Evolutionary conservation across 2,329 filamentous ascomycete species (phyloP).

Genomic region (Xylaria sp.): DNA sequence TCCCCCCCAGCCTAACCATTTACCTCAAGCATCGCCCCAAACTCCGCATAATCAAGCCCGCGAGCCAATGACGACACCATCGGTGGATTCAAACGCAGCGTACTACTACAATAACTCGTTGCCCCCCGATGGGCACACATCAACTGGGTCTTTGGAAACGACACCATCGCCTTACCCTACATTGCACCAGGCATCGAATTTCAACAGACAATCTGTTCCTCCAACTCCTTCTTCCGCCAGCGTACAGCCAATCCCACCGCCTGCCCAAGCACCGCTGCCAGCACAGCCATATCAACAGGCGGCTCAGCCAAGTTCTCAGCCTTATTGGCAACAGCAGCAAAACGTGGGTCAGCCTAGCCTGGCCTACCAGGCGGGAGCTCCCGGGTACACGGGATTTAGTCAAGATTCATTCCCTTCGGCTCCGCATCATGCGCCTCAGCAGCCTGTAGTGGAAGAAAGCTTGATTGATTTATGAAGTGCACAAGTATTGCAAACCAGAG

Average conservation of each 20-base stretch:
- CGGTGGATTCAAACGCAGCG: conserved; percentile 63
- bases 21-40: conserved; percentile 46
- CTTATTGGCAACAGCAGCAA: conserved; percentile 61
- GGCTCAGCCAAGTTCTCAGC: conserved; percentile 52
- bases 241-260: conserved; percentile 39
- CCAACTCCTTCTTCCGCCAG: conserved; percentile 49
- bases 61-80: conserved; percentile 49
- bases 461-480: conserved; percentile 75
- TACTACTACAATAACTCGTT: conserved; percentile 66
- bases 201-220: conserved; percentile 56
- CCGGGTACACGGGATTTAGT: conserved; percentile 60
- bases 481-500: background rate
- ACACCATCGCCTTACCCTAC: conserved; percentile 63
- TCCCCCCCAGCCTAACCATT: conserved; percentile 42
- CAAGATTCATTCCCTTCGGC: conserved; percentile 73
- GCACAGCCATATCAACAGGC: conserved; percentile 49
- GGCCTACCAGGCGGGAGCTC: conserved; percentile 47
- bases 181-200: conserved; percentile 59
- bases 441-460: conserved; percentile 75
- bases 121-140: conserved; percentile 50
- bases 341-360: conserved; percentile 56
- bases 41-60: conserved; percentile 44
- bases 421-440: conserved; percentile 69
- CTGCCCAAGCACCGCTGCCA: conserved; percentile 44
- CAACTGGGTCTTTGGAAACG: conserved; percentile 55